A percentile compares a stretch with the other conserved stretches of the same genome.
Conservation (phyloP, 148 eudicot species). For the Vaccinium myrtillus region DNA sequence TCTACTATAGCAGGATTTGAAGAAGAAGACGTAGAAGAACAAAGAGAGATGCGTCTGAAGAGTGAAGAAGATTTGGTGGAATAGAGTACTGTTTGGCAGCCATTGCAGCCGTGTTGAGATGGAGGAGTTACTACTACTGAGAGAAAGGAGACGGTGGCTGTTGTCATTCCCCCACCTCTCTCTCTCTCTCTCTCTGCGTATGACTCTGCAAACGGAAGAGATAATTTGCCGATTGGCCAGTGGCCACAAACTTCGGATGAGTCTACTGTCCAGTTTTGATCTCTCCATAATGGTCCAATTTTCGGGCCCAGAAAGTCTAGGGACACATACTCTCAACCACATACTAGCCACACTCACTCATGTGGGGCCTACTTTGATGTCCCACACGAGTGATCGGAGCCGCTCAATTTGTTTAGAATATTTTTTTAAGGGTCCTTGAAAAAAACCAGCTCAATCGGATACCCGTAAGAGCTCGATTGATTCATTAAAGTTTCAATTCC, state of each 20-base stretch:
- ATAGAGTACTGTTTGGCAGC: conserved; percentile 3
- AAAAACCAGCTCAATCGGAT: no score
- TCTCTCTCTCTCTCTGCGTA: not conserved
- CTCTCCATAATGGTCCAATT: no score
- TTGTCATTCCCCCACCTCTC: not conserved
- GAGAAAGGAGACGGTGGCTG: not conserved
- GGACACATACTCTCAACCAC: no score
- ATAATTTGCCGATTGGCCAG: not conserved
- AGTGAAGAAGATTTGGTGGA: not conserved
- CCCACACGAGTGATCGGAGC: no score
- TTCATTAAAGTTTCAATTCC: no score
- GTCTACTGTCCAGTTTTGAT: no score
- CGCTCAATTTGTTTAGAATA: no score
- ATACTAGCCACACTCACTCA: no score
- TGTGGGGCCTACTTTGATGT: no score
- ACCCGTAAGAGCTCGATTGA: no score
- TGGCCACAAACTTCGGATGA: not conserved
- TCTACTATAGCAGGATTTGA: conserved; percentile 31
- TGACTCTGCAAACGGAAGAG: not conserved
- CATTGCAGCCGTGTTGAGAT: not conserved
- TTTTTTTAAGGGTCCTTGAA: no score
- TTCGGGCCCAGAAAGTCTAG: no score
- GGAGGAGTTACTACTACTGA: not conserved
- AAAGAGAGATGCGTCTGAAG: not conserved
- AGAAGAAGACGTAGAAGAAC: conserved; percentile 24